Percentiles rank a stretch among this genome's conserved stretches.
These are phyloP conservation scores for Gossypium davidsonii DNA, from an alignment of 441 rosid genomes.

Conservation along the genomic window DNA sequence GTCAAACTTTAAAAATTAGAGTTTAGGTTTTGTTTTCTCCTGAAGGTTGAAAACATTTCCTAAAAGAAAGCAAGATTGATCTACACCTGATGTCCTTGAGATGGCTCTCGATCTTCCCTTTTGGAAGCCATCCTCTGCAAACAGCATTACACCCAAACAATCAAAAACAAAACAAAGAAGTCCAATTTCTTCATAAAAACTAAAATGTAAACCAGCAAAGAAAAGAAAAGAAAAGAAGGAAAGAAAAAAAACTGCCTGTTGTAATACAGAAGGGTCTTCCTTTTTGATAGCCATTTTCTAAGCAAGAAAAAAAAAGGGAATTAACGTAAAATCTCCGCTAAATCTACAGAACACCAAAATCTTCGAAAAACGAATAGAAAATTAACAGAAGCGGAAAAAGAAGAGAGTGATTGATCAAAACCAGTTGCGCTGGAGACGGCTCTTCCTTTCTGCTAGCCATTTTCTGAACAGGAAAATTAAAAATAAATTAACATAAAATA, in stretches of 20 bases:
- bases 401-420: not conserved
- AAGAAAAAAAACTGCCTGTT: not conserved
- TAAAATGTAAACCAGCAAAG: not conserved
- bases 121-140: slow-evolving; percentile 1
- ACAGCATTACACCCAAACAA: not conserved
- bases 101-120: slow-evolving; percentile 4
- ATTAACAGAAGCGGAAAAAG: not conserved
- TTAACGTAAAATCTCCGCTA: not conserved
- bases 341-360: not conserved
- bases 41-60: not conserved
- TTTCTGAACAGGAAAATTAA: slow-evolving; percentile 3
- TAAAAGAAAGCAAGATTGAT: not conserved
- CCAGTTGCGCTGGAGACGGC: slow-evolving; percentile 25
- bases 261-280: slow-evolving; percentile 34
- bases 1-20: not conserved
- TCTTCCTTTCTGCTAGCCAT: slow-evolving; percentile 36
- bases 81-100: slow-evolving; percentile 9
- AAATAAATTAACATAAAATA: not conserved
- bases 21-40: not conserved
- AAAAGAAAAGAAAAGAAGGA: not conserved
- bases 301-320: not conserved
- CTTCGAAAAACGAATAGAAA: not conserved
- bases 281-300: slow-evolving; percentile 28
- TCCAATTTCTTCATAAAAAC: not conserved
- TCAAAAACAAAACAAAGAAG: not conserved